These are phyloP conservation scores for Aphanoascus verrucosus DNA, from an alignment of 2,329 filamentous ascomycete genomes.

Conservation along the genomic window DNA sequence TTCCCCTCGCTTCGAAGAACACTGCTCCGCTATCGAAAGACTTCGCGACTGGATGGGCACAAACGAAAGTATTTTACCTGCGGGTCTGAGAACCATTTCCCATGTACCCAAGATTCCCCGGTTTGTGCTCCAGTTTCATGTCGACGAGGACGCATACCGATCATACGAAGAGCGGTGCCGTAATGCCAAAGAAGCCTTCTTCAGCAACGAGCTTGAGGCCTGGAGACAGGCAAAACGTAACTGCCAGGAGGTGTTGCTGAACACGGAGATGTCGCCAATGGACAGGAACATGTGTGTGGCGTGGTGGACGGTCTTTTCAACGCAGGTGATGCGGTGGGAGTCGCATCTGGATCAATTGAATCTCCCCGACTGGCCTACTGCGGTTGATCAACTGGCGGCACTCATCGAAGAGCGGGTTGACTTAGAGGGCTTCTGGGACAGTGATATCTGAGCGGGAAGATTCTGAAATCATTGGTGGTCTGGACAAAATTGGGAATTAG, in stretches of 20 bases:
- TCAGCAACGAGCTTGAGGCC: slow-evolving; percentile 11
- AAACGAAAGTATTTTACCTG: neutral
- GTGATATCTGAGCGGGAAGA: neutral
- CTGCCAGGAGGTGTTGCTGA: slow-evolving; percentile 13
- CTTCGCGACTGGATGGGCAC: slow-evolving; percentile 20
- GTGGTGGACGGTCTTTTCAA: slow-evolving; percentile 22
- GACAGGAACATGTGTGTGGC: slow-evolving; percentile 17
- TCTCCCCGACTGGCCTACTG: slow-evolving; percentile 22
- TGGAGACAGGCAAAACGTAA: slow-evolving; percentile 16
- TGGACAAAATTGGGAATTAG: neutral
- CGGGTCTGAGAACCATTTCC: slow-evolving; percentile 18
- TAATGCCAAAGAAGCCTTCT: slow-evolving; percentile 9
- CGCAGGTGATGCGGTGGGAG: slow-evolving; percentile 25
- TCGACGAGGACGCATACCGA: slow-evolving; percentile 19
- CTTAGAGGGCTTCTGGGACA: slow-evolving; percentile 9
- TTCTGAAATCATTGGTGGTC: neutral
- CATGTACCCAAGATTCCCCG: slow-evolving; percentile 22
- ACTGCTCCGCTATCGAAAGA: slow-evolving; percentile 20
- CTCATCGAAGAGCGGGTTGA: slow-evolving; percentile 24
- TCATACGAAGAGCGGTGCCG: slow-evolving; percentile 12
- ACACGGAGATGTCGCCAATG: slow-evolving; percentile 12
- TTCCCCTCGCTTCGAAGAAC: slow-evolving; percentile 9
- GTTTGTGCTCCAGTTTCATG: slow-evolving; percentile 18
- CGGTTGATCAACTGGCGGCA: slow-evolving; percentile 20
- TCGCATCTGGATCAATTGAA: slow-evolving; percentile 15